Base-by-base conservation (phyloP, 768 basidiomycete genomes). In the Leccinellum rugosiceps region DNA sequence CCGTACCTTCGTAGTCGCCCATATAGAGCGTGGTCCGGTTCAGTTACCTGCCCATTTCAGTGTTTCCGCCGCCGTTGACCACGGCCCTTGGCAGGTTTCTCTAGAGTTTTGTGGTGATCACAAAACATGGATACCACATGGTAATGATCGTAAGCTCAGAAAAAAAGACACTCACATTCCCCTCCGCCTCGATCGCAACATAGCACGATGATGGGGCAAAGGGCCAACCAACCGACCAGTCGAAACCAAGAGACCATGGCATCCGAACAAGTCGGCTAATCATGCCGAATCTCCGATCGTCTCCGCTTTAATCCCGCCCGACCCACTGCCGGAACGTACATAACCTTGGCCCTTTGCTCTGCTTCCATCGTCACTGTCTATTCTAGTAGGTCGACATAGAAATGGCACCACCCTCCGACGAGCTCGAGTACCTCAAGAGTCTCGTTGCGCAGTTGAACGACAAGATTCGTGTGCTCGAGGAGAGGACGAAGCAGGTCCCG, bases 401-500 rank as follows among this genome's bases (percentile, higher is more conserved):
- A 56, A 90, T 90, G 88, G 78, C 84, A 63, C 78, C 41, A 43
- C 11, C 79, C 14, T 76, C 81, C 50, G 85, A 87, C 59, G 94
- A 98, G 77, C 83, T 99, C 66, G 92, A 91, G 67, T 94, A 98
- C 74, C 88, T 99, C 78, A 99, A 99, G 77, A 76, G 80, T 43
- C 88, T 99, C 67, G 94, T 97, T 62, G 69, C 79, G 14, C 93
- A 98, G 78, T 83, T 99, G 57, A 90, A 92, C 66, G 86, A 86
- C 55, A 98, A 98, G 80, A 98, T 99, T 69, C 65, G 77, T 55
- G 68, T 78, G 35, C 80, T 98, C 59, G 96, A 98, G 80, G 72
- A 76, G 15, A 85, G 83, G 71, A 78, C 82, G 50, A 89, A 87
- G 73, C 68, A 71, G 8, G 73, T 74, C 11, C 69, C 69, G 21